Base-by-base conservation (phyloP, 2,329 filamentous ascomycete genomes). In the Bertia moriformis region DNA sequence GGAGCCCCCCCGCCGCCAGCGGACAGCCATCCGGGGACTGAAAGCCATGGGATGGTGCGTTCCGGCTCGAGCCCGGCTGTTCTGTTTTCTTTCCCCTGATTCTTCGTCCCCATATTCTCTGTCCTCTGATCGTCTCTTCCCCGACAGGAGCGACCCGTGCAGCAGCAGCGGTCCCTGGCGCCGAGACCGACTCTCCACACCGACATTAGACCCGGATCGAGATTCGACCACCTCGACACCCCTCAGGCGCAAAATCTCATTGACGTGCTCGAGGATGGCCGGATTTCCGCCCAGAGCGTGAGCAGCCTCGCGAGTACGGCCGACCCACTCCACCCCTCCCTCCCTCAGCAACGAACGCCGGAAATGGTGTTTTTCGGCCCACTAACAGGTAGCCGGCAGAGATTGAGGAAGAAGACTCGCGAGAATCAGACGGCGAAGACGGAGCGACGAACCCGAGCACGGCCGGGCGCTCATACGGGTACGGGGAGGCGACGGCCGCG, bases 171-270 rank as follows among this genome's bases (percentile, higher is more conserved):
- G n/a, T n/a, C n/a, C n/a, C n/a, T n/a, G n/a, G n/a, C 83, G 1
- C 81, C 84, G 24, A 76, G 22, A n/a, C 22, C 22, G 22, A 27
- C 76, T 3, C 72, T 93, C 36, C 78, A 81, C 19, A 93, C 87
- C 18, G 70, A 84, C 47, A 67, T 93, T 18, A 72, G 76, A 41
- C 76, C 72, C 35, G 64, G 69, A 14, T 62, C 67, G 39, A 86
- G 81, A 52, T 80, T 73, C 50, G 53, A 76, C 20, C 79, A 85
- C 40, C 70, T 69, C 47, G 71, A 78, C 35, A 94, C 88, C 1
- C 88, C 88, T 5, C 76, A 78, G 48, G 87, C 87, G 2, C 85
- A 93, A 52, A 89, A 85, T 40, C 63, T 85, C 39, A 73, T 86
- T 48, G 85, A 93, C 43, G 71, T 85, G 45, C 71, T 79, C 18